Evolutionary conservation across 1,284 basidiomycete genomes (phyloP).

Genomic region (Cutaneotrichosporon dermatis): DNA sequence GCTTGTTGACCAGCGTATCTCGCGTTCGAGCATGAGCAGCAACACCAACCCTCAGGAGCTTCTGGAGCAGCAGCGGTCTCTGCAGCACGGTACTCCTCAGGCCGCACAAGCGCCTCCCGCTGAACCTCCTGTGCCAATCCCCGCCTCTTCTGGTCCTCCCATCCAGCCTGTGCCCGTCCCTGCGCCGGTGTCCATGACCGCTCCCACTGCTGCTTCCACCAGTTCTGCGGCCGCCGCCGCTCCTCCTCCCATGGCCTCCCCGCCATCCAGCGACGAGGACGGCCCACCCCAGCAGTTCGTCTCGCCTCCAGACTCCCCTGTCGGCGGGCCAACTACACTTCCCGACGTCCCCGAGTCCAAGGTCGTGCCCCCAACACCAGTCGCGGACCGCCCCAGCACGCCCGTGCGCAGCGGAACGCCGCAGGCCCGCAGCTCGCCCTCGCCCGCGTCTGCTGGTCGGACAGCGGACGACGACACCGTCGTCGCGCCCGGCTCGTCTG

Average conservation of each 20-base stretch:
- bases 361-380: slow-evolving; percentile 32
- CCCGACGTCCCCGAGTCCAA: slow-evolving; percentile 11
- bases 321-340: slow-evolving; percentile 17
- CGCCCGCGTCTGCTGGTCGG: slow-evolving; percentile 3
- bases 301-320: neutral
- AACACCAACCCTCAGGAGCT: slow-evolving; percentile 51
- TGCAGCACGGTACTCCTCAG: neutral
- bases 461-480: slow-evolving; percentile 24
- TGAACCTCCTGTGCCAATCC: neutral
- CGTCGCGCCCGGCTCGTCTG: slow-evolving; percentile 27
- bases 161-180: slow-evolving; percentile 28
- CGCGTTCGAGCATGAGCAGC: slow-evolving; percentile 54
- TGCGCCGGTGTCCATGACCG: neutral
- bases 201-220: too few species aligned
- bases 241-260: neutral
- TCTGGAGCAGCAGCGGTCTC: slow-evolving; percentile 29
- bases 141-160: neutral
- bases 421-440: slow-evolving; percentile 12
- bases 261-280: neutral
- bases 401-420: slow-evolving; percentile 16
- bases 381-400: slow-evolving; percentile 13
- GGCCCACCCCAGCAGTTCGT: neutral
- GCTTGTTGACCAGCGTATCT: slow-evolving; percentile 77
- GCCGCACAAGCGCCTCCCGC: neutral
- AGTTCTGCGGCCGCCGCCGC: too few species aligned